Percentiles rank a stretch among this genome's conserved stretches.
Conservation (phyloP, 2,329 filamentous ascomycete genomes). For the Phialophora verrucosa region DNA sequence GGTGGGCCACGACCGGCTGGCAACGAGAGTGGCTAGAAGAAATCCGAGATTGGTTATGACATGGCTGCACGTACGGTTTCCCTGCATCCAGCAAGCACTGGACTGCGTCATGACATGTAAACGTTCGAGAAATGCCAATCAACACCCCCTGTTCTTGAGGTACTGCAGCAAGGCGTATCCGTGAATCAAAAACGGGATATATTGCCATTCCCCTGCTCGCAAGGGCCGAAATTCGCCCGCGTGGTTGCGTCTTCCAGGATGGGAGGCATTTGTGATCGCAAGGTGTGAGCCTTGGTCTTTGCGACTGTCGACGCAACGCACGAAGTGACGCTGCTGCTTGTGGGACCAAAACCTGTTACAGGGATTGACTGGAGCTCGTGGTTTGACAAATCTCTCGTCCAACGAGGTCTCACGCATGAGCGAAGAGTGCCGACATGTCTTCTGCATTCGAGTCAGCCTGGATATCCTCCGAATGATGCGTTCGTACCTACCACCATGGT, state of each 20-base stretch:
- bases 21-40: conserved; percentile 17
- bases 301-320: neutral
- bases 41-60: conserved; percentile 20
- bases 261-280: neutral
- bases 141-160: neutral
- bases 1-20: conserved; percentile 5
- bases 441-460: conserved; percentile 38
- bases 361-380: neutral
- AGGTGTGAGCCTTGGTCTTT: neutral
- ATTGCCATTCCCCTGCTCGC: neutral
- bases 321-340: neutral
- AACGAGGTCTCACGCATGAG: conserved; percentile 60
- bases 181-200: neutral
- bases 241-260: neutral
- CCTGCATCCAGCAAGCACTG: conserved; percentile 1
- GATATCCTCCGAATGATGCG: conserved; percentile 47
- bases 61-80: conserved; percentile 10
- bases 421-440: conserved; percentile 63
- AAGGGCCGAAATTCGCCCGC: neutral
- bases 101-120: conserved; percentile 3
- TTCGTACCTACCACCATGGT: conserved; percentile 83
- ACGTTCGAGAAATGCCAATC: conserved; percentile 7
- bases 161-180: neutral
- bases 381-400: conserved; percentile 37
- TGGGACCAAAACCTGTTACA: neutral